phyloP scores from a whole-genome alignment of 176 grass and related monocot species.

The Oryza nivara region DNA sequence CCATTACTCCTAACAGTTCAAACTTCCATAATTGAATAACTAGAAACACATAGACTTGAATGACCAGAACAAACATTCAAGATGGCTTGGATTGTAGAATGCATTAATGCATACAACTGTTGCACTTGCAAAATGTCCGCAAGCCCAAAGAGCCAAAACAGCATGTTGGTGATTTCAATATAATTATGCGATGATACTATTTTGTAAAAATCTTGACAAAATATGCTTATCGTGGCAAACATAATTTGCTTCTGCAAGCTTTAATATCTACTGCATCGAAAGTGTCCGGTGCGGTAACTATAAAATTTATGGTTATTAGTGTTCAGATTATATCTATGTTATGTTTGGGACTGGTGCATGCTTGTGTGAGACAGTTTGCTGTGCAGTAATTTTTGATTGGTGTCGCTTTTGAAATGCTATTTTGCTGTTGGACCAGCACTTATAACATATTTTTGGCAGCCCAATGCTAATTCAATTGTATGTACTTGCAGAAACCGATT shows the following conservation, averaged over 20 bases:
- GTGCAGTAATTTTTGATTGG: constrained; percentile 16
- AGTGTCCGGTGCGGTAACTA: background rate
- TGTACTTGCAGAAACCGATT: constrained; percentile 84
- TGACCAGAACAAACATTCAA: background rate
- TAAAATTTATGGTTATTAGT: background rate
- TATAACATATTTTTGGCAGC: too few species aligned
- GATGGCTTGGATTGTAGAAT: background rate
- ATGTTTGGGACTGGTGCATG: constrained; percentile 7
- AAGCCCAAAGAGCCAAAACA: background rate
- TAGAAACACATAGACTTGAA: background rate
- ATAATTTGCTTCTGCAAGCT: constrained; percentile 19
- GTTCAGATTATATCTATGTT: background rate
- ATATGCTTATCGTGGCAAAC: background rate
- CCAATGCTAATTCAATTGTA: constrained; percentile 30
- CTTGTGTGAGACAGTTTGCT: background rate
- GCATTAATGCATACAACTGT: background rate
- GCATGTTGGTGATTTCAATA: background rate
- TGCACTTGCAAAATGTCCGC: background rate
- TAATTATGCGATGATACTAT: background rate
- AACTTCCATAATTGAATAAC: background rate
- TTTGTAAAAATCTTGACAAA: constrained; percentile 12
- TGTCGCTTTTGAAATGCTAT: background rate
- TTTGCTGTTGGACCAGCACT: constrained; percentile 7
- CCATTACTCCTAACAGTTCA: background rate
- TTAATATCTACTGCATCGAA: constrained; percentile 31